Evolutionary conservation across 2,329 filamentous ascomycete genomes (phyloP).

Genomic region (Colletotrichum sp.): DNA sequence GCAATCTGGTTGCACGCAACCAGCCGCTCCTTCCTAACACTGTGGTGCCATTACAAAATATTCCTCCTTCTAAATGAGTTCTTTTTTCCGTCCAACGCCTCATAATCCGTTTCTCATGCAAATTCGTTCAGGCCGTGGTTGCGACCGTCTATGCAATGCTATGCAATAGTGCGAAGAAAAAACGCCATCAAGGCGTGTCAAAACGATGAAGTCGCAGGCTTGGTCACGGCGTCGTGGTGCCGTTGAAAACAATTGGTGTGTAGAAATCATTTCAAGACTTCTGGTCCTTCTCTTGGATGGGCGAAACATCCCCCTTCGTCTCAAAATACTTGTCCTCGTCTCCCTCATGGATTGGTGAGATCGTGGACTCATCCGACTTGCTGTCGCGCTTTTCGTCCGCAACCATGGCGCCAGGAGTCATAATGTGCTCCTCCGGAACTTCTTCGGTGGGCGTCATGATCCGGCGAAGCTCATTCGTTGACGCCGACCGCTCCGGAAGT

Average conservation of each 20-base stretch:
- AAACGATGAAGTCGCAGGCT: background rate
- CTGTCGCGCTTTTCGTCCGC: background rate
- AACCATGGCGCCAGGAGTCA: constrained; percentile 1
- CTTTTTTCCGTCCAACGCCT: constrained; percentile 11
- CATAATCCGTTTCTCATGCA: constrained; percentile 19
- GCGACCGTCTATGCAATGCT: constrained; percentile 10
- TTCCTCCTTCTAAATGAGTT: background rate
- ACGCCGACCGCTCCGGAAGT: background rate
- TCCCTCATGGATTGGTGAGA: constrained; percentile 14
- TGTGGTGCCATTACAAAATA: background rate
- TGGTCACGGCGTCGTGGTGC: background rate
- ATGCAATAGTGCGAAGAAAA: background rate
- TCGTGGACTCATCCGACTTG: background rate
- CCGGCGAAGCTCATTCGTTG: constrained; percentile 17
- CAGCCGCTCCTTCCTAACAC: background rate
- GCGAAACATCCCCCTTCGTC: background rate
- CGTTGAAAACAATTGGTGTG: background rate
- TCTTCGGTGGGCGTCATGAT: constrained; percentile 28
- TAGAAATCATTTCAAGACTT: background rate
- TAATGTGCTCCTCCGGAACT: constrained; percentile 20
- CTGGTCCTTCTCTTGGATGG: background rate
- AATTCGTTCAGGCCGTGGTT: constrained; percentile 4
- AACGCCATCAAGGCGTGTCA: background rate
- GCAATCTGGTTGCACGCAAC: background rate
- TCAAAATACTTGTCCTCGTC: constrained; percentile 8